These are phyloP conservation scores for Butyriboletus loyo DNA, from an alignment of 768 basidiomycete genomes.

Conservation along the genomic window DNA sequence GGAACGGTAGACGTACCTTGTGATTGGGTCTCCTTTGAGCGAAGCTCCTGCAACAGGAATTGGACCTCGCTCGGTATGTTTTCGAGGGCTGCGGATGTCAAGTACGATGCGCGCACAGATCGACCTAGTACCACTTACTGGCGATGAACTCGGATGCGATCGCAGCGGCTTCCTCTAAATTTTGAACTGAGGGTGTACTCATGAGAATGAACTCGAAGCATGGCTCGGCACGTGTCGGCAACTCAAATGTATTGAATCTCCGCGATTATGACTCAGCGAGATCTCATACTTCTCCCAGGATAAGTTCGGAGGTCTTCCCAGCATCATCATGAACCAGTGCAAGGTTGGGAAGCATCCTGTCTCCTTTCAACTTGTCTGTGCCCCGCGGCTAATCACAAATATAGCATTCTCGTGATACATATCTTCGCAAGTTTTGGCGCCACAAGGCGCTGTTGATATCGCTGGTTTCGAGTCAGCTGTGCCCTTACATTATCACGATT, in stretches of 20 bases:
- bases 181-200: conserved; percentile 34
- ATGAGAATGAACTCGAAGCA: conserved; percentile 10
- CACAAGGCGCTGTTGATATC: conserved; percentile 1
- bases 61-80: conserved; percentile 50
- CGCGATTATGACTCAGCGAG: conserved; percentile 22
- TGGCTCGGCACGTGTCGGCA: conserved; percentile 14
- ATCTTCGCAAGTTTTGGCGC: background rate
- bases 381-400: background rate
- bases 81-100: conserved; percentile 38
- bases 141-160: conserved; percentile 49
- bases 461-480: background rate
- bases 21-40: conserved; percentile 40
- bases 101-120: background rate
- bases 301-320: too few relatives aligned
- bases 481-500: background rate
- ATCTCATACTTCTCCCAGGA: too few relatives aligned
- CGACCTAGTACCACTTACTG: conserved; percentile 32
- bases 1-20: conserved; percentile 33
- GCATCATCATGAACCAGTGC: conserved; percentile 6
- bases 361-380: background rate
- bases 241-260: conserved; percentile 14
- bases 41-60: conserved; percentile 47
- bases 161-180: conserved; percentile 47
- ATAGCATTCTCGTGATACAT: background rate
- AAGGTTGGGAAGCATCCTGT: background rate